Percentiles rank a stretch among this genome's conserved stretches.
Conservation (phyloP, 441 rosid genomes). For the Capsella rubella region DNA sequence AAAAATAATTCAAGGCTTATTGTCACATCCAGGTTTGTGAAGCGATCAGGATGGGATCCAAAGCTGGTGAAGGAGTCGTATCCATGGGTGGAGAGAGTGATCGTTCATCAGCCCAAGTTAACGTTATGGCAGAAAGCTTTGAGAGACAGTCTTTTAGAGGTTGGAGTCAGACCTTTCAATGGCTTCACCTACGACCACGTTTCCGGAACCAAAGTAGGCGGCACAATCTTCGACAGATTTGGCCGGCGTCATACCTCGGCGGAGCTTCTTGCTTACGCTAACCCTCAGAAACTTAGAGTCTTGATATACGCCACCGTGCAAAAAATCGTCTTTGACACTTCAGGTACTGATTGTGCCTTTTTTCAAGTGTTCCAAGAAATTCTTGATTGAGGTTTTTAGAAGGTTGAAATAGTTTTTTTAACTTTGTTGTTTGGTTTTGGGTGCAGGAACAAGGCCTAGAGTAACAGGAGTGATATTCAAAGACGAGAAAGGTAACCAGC, state of each 20-base stretch:
- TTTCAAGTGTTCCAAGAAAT: slow-evolving; percentile 25
- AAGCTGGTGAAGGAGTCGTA: slow-evolving; percentile 89
- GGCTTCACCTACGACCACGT: slow-evolving; percentile 92
- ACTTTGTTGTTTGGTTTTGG: background rate
- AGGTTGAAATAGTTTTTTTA: background rate
- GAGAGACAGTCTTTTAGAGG: slow-evolving; percentile 78
- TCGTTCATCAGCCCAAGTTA: slow-evolving; percentile 71
- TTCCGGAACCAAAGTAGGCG: slow-evolving; percentile 92
- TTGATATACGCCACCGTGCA: slow-evolving; percentile 86
- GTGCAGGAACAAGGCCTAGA: slow-evolving; percentile 67
- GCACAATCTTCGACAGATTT: slow-evolving; percentile 85
- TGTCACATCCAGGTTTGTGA: slow-evolving; percentile 65
- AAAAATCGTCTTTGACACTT: slow-evolving; percentile 70
- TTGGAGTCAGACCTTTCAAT: slow-evolving; percentile 84
- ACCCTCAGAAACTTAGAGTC: slow-evolving; percentile 75
- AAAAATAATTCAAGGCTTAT: background rate
- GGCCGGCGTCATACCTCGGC: slow-evolving; percentile 96
- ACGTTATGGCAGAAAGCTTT: slow-evolving; percentile 83
- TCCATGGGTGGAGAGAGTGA: slow-evolving; percentile 85
- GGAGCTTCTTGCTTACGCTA: slow-evolving; percentile 79
- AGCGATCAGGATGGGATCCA: slow-evolving; percentile 81
- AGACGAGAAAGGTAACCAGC: slow-evolving; percentile 81
- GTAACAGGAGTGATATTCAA: slow-evolving; percentile 86
- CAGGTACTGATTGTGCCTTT: slow-evolving; percentile 48
- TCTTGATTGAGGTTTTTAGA: background rate